Evolutionary conservation across 805 yeast genomes (phyloP), one percentile per base, ranked within the genome.

Genomic region (Wickerhamomyces canadensis): DNA sequence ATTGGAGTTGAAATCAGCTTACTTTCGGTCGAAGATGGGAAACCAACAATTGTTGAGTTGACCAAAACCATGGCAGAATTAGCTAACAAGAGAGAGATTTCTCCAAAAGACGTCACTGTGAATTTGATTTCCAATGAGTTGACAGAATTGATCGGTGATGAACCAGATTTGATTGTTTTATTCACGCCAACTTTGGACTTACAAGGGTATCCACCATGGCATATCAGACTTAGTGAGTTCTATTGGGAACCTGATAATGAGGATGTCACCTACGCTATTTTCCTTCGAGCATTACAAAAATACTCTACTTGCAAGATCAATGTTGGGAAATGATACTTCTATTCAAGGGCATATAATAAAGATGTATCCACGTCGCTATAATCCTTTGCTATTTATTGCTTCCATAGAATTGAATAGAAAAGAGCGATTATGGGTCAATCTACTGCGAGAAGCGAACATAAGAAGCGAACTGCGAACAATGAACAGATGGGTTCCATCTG

Each of bases 151-250:
- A 93, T 88, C 13, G 93, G 96, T 1, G 71, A 70, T n/a, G 98
- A 93, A 57, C 98, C 98, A 0, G 98, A 93, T 57, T 70, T 93
- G 45, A 66, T 93, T 33, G 67, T 93, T 22, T 64, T 84, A 36
- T 93, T 91, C 58, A 87, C 87, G 16, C 95, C 97, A n/a, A 68
- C 71, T 11, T 67, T 93, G 45, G 95, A 88, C 57, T 70, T 93
- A 34, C 95, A 88, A 60, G 97, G 95, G 14, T 93, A 80, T 59
- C 98, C 98, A 16, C 98, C 98, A 21, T 93, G 98, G 98, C 98
- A 91, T 55, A 76, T 87, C 25, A 74, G 98, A 44, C 72, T 94
- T 36, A 76, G 88, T 6, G 98, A 93, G 56, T 77, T 93, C 53
- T 89, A 80, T 62, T 84, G 94, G 85, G 91, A 87, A 54, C 82